phyloP scores from a whole-genome alignment of 352 stramenopile genomes.

The Phytophthora kernoviae region DNA sequence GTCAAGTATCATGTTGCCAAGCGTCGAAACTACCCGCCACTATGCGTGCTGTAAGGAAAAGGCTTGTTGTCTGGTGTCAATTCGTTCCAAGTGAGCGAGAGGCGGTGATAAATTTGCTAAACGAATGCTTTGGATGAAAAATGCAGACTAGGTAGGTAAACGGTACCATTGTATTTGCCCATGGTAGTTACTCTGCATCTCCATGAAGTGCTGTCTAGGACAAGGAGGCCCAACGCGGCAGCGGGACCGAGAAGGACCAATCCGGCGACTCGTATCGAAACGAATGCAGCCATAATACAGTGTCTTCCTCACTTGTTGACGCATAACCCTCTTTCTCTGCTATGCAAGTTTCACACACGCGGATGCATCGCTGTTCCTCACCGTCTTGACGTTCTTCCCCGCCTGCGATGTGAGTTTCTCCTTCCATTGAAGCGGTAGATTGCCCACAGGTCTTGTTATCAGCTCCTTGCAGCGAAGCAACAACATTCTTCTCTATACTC shows the following conservation, averaged over 20 bases:
- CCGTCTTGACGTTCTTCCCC: constrained; percentile 5
- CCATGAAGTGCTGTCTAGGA: not conserved
- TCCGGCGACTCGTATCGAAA: constrained; percentile 47
- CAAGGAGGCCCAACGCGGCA: constrained; percentile 43
- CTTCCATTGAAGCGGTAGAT: not conserved
- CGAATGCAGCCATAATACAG: constrained; percentile 55
- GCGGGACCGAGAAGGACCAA: constrained; percentile 47
- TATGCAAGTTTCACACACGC: constrained; percentile 25
- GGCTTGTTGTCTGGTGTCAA: no score
- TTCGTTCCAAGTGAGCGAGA: not conserved
- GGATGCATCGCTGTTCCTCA: constrained; percentile 23
- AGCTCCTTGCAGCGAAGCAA: not conserved
- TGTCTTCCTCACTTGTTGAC: constrained; percentile 7
- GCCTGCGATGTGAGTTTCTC: not conserved
- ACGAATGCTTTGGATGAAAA: no score
- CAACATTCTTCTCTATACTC: not conserved
- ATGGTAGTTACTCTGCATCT: no score
- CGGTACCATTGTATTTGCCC: no score
- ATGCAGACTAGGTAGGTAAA: no score
- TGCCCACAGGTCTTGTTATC: not conserved
- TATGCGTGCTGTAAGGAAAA: no score
- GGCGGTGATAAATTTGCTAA: not conserved
- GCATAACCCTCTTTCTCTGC: not conserved
- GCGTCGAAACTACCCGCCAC: no score
- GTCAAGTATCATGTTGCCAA: not conserved